phyloP scores from a whole-genome alignment of 169 alveolate genomes.

The Cryptosporidium tyzzeri region DNA sequence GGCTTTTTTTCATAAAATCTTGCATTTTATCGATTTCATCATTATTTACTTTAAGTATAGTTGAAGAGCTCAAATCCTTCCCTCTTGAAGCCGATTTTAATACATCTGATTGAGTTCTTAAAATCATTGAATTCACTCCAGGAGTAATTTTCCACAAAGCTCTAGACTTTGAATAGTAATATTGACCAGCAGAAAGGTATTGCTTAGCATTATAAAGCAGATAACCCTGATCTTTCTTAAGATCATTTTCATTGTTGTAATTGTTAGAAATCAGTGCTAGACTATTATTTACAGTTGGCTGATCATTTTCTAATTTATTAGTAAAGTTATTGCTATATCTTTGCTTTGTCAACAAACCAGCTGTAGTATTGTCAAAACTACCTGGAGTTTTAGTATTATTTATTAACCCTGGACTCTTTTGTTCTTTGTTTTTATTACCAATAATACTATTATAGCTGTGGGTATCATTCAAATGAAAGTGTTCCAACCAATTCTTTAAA shows the following conservation, averaged over 20 bases:
- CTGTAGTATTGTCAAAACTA: not conserved
- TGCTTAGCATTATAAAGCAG: conserved; percentile 52
- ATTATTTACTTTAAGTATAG: not conserved
- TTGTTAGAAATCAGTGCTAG: not conserved
- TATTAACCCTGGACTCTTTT: not conserved
- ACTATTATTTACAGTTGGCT: not conserved
- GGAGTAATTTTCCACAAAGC: conserved; percentile 28
- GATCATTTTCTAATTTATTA: not conserved
- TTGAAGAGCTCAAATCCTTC: not conserved
- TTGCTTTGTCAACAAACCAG: too few species aligned
- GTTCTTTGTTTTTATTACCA: too few species aligned
- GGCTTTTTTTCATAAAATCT: conserved; percentile 1
- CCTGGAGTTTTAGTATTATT: not conserved
- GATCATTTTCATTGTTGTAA: not conserved
- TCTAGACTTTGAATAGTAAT: conserved; percentile 30
- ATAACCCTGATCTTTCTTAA: conserved; percentile 55
- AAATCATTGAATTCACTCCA: not conserved
- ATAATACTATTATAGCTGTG: not conserved
- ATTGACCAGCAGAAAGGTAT: conserved; percentile 61
- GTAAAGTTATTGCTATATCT: not conserved
- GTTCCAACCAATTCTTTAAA: conserved; percentile 62
- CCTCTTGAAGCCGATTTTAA: not conserved
- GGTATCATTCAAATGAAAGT: conserved; percentile 26
- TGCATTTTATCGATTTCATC: not conserved
- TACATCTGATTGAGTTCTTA: not conserved